Conservation (phyloP, 2,329 filamentous ascomycete genomes). For the Parastagonospora nodorum region DNA sequence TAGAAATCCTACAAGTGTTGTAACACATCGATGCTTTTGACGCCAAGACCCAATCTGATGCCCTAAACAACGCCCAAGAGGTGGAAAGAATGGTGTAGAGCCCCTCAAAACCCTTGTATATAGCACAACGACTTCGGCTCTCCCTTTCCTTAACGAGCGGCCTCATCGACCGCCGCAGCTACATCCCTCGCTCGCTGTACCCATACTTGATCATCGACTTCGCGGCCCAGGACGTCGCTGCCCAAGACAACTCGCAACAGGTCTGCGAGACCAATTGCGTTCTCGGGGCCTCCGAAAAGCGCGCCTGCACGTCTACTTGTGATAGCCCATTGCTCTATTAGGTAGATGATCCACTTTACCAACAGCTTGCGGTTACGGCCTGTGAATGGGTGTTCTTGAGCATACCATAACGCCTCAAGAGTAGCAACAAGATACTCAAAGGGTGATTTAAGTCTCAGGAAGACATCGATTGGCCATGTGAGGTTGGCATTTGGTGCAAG, state of each 20-base stretch:
- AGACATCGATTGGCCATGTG: conserved; percentile 68
- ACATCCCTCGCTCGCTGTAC: conserved; percentile 34
- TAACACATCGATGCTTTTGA: conserved; percentile 25
- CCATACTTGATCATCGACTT: conserved; percentile 44
- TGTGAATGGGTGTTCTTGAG: conserved; percentile 67
- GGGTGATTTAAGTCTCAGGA: conserved; percentile 66
- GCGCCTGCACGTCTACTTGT: conserved; percentile 59
- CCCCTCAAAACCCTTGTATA: not conserved
- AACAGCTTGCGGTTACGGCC: conserved; percentile 61
- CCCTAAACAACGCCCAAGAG: conserved; percentile 36
- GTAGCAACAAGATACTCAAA: conserved; percentile 66
- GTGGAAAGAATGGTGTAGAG: conserved; percentile 25
- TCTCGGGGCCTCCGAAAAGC: conserved; percentile 65
- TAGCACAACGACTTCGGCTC: not conserved
- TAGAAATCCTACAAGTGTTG: conserved; percentile 17
- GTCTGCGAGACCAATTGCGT: conserved; percentile 53
- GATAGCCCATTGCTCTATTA: conserved; percentile 65
- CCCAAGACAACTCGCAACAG: conserved; percentile 50
- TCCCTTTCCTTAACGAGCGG: conserved; percentile 25
- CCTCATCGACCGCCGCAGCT: conserved; percentile 34
- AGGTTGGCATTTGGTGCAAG: conserved; percentile 34
- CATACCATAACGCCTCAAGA: conserved; percentile 70
- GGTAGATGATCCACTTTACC: conserved; percentile 65
- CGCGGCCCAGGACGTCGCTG: conserved; percentile 45
- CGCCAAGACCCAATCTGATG: conserved; percentile 24